Evolutionary conservation across 345 rosid genomes (phyloP), one percentile per base, ranked within the genome.

Genomic region (Citrus trifoliata): DNA sequence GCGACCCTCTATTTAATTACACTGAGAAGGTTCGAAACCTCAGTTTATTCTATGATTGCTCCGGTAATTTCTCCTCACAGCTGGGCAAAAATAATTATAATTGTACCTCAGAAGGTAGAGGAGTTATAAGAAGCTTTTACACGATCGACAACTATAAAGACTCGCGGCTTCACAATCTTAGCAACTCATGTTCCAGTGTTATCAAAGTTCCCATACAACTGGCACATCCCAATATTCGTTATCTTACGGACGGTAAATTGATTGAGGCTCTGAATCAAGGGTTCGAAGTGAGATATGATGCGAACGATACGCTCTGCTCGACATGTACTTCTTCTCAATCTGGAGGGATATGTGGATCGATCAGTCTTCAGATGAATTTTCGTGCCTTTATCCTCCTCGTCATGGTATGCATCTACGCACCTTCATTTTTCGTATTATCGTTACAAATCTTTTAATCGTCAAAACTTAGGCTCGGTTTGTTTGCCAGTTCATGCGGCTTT

Each of bases 1-100:
- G 4, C 22, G 14, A 0, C 0, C 33, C 0, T 40, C 25, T 2
- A 74, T 83, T 82, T 66, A 4, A 13, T 0, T 25, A 22, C 46
- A 21, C 13, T 61, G 7, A 14, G 0, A 4, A 0, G 0, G 59
- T 82, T 53, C 6, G 16, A 58, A 65, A 6, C 76, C 65, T 88
- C 30, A 87, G 48, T 71, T 28, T 91, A 6, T 86, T 67, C 77
- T n/a, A 22, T n/a, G 13, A 72, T 51, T 72, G 65, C 51, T 0
- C 2, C 3, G 14, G 27, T 10, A 1, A 32, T 3, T 4, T 33
- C 6, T 5, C 12, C 14, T 8, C 21, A 40, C 12, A 2, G 7
- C 10, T 0, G 0, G 19, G 3, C 6, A 16, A 2, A 12, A 46
- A 40, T 12, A 25, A 0, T 0, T 74, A 3, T 74, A 40, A 0